phyloP scores from a whole-genome alignment of 148 eudicot genomes.

The Salicornia ramosissima region DNA sequence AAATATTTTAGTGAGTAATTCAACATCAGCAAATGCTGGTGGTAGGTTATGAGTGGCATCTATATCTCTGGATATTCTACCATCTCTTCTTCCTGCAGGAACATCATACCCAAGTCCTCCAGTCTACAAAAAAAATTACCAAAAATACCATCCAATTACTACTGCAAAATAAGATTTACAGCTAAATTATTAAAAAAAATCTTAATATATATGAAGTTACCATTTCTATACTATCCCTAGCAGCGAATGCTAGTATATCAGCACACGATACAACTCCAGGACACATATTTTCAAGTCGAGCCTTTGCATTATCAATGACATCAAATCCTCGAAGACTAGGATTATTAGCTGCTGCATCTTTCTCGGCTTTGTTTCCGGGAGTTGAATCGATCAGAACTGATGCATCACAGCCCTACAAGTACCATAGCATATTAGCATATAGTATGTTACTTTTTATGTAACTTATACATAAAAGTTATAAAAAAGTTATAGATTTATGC shows the following conservation, averaged over 20 bases:
- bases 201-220: constrained; percentile 29
- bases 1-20: constrained; percentile 55
- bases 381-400: constrained; percentile 84
- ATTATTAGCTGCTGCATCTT: constrained; percentile 64
- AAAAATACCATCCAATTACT: background rate
- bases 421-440: background rate
- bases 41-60: constrained; percentile 52
- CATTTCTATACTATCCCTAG: constrained; percentile 65
- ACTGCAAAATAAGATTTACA: background rate
- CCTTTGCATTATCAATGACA: constrained; percentile 74
- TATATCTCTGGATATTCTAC: constrained; percentile 42
- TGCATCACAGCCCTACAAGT: constrained; percentile 75
- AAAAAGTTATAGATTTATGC: too few species aligned
- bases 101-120: constrained; percentile 80
- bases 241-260: constrained; percentile 85
- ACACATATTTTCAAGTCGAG: constrained; percentile 54
- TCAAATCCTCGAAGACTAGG: constrained; percentile 80
- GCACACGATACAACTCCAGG: constrained; percentile 77
- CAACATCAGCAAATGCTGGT: constrained; percentile 38
- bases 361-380: constrained; percentile 62
- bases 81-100: constrained; percentile 76
- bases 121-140: constrained; percentile 30
- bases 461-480: too few species aligned
- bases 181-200: background rate
- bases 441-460: too few species aligned